Evolutionary conservation across 768 basidiomycete genomes (phyloP).

Genomic region (Phanerochaete sordida): DNA sequence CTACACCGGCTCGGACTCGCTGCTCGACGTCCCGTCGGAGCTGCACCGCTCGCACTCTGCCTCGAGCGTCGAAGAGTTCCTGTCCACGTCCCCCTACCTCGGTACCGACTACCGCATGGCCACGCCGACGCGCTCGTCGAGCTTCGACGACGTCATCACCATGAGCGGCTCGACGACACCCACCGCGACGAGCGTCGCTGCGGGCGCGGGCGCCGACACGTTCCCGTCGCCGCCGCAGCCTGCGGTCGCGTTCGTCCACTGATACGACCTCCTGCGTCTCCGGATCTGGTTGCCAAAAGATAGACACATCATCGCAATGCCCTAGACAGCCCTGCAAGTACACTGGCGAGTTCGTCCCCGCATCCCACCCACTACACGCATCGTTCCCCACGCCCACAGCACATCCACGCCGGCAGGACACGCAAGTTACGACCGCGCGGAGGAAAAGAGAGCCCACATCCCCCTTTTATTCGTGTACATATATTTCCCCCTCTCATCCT

Average conservation of each 20-base stretch:
- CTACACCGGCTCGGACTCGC: constrained; percentile 58
- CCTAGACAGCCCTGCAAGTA: not conserved
- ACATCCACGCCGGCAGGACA: not conserved
- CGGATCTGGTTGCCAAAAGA: not conserved
- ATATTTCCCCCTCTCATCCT: not conserved
- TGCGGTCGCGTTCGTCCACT: constrained; percentile 7
- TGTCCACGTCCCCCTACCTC: constrained; percentile 36
- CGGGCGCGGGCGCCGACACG: constrained; percentile 6
- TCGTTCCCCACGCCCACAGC: not conserved
- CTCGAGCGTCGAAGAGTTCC: constrained; percentile 51
- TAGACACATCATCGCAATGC: not conserved
- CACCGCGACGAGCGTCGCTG: constrained; percentile 18
- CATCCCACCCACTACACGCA: not conserved
- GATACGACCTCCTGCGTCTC: not conserved
- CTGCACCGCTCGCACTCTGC: constrained; percentile 44
- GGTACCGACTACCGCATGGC: constrained; percentile 20
- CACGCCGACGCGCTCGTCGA: constrained; percentile 26
- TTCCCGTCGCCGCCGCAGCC: not conserved
- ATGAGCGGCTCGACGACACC: constrained; percentile 28
- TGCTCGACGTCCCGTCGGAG: constrained; percentile 27
- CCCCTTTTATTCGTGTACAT: not conserved
- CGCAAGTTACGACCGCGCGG: not conserved
- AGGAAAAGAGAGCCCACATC: not conserved
- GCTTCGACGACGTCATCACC: constrained; percentile 27
- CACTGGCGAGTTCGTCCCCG: not conserved